Evolutionary conservation across 2,329 filamentous ascomycete species (phyloP).

Genomic region (Diplodia seriata): DNA sequence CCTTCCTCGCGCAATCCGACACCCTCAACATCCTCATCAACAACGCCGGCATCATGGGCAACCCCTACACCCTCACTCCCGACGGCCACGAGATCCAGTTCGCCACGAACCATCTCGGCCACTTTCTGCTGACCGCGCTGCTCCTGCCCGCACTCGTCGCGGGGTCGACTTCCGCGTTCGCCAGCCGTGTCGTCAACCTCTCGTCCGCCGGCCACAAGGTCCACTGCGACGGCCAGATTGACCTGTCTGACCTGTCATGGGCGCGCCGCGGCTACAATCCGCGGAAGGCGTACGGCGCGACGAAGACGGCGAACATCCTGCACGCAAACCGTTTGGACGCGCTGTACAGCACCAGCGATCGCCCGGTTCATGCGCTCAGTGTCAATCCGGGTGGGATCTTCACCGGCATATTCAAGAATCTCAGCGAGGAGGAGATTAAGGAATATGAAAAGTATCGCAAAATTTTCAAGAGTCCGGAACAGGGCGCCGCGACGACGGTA

Average conservation of each 20-base stretch:
- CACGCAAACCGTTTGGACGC: slow-evolving; percentile 40
- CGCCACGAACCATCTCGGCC: slow-evolving; percentile 56
- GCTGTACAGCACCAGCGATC: not conserved
- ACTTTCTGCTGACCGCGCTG: slow-evolving; percentile 53
- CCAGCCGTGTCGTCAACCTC: slow-evolving; percentile 58
- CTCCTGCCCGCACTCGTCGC: slow-evolving; percentile 45
- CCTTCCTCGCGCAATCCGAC: slow-evolving; percentile 34
- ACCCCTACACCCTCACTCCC: slow-evolving; percentile 41
- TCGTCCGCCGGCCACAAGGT: slow-evolving; percentile 52
- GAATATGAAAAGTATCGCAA: slow-evolving; percentile 38
- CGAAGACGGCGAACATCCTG: slow-evolving; percentile 40
- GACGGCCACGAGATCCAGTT: slow-evolving; percentile 57
- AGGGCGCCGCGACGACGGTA: slow-evolving; percentile 41
- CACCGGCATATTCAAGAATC: slow-evolving; percentile 36
- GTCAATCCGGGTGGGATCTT: slow-evolving; percentile 43
- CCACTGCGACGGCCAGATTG: slow-evolving; percentile 30
- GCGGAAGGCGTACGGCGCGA: slow-evolving; percentile 37
- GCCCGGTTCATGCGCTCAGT: slow-evolving; percentile 36
- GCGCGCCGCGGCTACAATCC: slow-evolving; percentile 18
- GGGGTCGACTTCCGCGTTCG: slow-evolving; percentile 45
- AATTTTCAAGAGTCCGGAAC: slow-evolving; percentile 39
- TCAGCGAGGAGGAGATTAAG: slow-evolving; percentile 7
- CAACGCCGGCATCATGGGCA: slow-evolving; percentile 48
- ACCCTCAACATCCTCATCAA: slow-evolving; percentile 53
- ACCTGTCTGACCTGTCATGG: slow-evolving; percentile 7